These are phyloP conservation scores for Kwoniella sp. DNA, from an alignment of 768 basidiomycete genomes.

Conservation along the genomic window DNA sequence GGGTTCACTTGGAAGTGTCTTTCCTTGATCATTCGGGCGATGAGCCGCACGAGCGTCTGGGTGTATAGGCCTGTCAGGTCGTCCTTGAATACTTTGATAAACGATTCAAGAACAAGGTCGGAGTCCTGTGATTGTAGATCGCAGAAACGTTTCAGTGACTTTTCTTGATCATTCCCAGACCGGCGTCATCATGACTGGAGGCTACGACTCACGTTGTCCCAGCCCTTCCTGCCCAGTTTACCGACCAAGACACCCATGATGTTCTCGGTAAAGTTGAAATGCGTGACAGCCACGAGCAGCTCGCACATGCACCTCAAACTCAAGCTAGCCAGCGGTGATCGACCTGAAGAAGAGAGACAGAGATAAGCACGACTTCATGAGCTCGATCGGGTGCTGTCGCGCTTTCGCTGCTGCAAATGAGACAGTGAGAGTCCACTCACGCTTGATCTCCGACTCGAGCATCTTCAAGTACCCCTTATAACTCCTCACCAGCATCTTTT, in stretches of 20 bases:
- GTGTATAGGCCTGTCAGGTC: conserved; percentile 81
- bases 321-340: conserved; percentile 60
- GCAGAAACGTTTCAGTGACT: background rate
- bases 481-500: conserved; percentile 83
- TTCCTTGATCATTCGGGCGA: conserved; percentile 96
- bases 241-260: conserved; percentile 85
- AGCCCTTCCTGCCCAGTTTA: conserved; percentile 77
- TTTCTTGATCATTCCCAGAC: background rate
- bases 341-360: conserved; percentile 33
- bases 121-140: conserved; percentile 64
- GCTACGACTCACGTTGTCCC: conserved; percentile 76
- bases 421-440: conserved; percentile 58
- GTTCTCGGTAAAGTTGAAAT: conserved; percentile 96
- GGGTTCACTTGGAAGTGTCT: conserved; percentile 86
- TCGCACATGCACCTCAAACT: conserved; percentile 86
- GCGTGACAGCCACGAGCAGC: conserved; percentile 76
- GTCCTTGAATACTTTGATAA: conserved; percentile 78
- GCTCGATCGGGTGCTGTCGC: background rate
- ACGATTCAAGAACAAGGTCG: conserved; percentile 76
- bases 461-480: conserved; percentile 87
- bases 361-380: background rate
- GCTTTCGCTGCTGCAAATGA: background rate
- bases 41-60: conserved; percentile 80
- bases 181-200: background rate
- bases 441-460: conserved; percentile 84